Evolutionary conservation across 2,329 filamentous ascomycete genomes (phyloP).

Genomic region (Venturia pyrina): DNA sequence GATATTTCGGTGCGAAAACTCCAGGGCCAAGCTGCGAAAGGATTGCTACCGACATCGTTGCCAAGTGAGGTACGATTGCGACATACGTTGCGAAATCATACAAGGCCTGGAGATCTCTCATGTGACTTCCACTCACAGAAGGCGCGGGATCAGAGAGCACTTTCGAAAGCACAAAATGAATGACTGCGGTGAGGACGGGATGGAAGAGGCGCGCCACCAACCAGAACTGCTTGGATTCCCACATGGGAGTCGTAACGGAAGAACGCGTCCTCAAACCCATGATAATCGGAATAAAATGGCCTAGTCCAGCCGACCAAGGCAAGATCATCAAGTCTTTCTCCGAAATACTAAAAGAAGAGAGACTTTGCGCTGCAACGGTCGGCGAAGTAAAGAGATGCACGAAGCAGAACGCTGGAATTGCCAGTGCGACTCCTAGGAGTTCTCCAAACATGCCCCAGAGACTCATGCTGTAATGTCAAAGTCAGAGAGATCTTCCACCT

Average conservation of each 20-base stretch:
- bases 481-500: too few species aligned
- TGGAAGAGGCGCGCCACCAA: neutral
- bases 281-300: neutral
- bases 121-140: neutral
- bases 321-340: neutral
- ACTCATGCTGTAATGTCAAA: neutral
- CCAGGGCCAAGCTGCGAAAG: neutral
- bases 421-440: neutral
- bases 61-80: neutral
- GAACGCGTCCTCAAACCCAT: neutral
- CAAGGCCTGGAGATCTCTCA: neutral
- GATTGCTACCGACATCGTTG: neutral
- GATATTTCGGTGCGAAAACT: neutral
- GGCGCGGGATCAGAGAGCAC: neutral
- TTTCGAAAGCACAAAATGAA: neutral
- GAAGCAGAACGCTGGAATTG: neutral
- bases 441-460: neutral
- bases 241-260: neutral
- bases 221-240: neutral
- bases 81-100: neutral
- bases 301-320: neutral
- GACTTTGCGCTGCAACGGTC: neutral
- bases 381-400: neutral
- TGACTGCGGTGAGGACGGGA: neutral
- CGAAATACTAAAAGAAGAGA: neutral